Base-by-base conservation (phyloP, 202 grass and related monocot species). In the Hordeum pubiflorum region DNA sequence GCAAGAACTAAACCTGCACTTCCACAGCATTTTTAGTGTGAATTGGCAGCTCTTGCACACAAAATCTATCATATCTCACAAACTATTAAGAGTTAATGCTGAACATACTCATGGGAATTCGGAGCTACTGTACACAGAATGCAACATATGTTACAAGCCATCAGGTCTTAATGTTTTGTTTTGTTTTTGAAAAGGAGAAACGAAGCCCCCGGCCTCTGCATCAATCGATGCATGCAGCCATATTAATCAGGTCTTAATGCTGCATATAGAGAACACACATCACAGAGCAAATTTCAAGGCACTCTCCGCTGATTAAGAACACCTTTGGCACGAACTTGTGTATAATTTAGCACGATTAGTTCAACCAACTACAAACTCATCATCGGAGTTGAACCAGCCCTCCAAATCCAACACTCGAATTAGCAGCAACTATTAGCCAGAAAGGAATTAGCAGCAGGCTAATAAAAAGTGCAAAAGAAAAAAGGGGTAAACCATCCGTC, bases 61-160 rank as follows among this genome's bases (percentile, higher is more conserved):
- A 87, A 44, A 13, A 72, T 41, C 40, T 72, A 69, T n/a, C 58
- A 31, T 31, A 63, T 77, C 0, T 32, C 17, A 77, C 37, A 81
- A 61, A 38, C 38, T 61, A 24, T 31, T 39, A 31, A 44, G 24
- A 61, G 14, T 40, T 56, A 78, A 56, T 72, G 26, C 4, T 44
- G 64, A 40, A 6, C 46, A 50, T 68, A 37, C 20, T 75, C 7
- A 17, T 67, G 43, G 64, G 10, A 81, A 76, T 76, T 81, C 17
- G 22, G 23, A 80, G 18, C 6, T 36, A 55, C 56, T 34, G 14
- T 10, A 10, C 46, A 64, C 20, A 67, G 21, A 14, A 83, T 50
- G 10, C 26, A 72, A 12, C 20, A 40, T 60, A 71, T 81, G 43
- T 64, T 15, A 65, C n/a, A 73, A 12, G 68, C 39, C 48, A 68